Evolutionary conservation across 495 filamentous ascomycete genomes (phyloP).

Genomic region (Immersiella caudata): DNA sequence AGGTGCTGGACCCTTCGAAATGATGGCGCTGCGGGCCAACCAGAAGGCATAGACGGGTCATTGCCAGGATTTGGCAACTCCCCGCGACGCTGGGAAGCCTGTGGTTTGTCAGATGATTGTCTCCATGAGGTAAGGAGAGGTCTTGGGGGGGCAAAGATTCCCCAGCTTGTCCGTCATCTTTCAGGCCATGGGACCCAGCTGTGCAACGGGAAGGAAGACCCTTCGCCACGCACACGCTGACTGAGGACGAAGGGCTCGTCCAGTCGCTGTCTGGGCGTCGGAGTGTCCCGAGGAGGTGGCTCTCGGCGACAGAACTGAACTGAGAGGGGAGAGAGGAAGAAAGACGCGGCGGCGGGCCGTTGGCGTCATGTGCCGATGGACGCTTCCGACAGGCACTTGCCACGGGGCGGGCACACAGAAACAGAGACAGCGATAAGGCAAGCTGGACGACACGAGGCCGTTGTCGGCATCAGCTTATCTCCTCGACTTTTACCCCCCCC

Average conservation of each 20-base stretch:
- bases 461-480: constrained; percentile 23
- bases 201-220: neutral
- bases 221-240: constrained; percentile 6
- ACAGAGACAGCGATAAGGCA: constrained; percentile 7
- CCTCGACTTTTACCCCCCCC: no score
- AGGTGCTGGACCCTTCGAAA: constrained; percentile 4
- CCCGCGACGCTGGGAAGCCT: neutral
- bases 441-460: constrained; percentile 4
- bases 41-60: constrained; percentile 6
- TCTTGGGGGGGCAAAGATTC: constrained; percentile 13
- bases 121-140: constrained; percentile 16
- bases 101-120: constrained; percentile 18
- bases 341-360: constrained; percentile 1
- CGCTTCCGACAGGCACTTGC: constrained; percentile 16
- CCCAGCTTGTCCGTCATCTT: constrained; percentile 6
- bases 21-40: constrained; percentile 10
- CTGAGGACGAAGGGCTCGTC: neutral
- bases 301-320: constrained; percentile 4
- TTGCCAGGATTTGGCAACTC: constrained; percentile 3
- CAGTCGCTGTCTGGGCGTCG: neutral
- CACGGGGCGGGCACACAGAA: constrained; percentile 3
- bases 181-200: neutral
- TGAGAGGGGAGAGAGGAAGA: neutral
- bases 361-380: constrained; percentile 4
- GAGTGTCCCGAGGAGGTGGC: neutral